Evolutionary conservation across 768 basidiomycete genomes (phyloP).

Genomic region (Lentinula guzmanii): DNA sequence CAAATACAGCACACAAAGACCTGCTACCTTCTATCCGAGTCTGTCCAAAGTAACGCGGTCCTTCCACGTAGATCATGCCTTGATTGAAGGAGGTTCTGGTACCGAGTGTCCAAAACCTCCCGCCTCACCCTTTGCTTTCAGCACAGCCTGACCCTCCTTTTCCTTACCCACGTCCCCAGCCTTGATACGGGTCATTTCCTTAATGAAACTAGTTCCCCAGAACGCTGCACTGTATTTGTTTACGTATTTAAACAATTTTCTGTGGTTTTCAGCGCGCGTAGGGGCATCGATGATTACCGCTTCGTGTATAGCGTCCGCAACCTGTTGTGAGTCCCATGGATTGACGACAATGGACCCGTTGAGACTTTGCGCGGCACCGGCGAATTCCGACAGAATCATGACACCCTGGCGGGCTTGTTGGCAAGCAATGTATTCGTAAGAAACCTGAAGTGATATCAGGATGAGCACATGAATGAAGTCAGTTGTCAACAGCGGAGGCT

Average conservation of each 20-base stretch:
- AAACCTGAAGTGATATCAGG: constrained; percentile 55
- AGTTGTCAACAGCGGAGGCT: neutral
- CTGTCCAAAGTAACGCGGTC: no score
- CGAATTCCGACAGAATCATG: constrained; percentile 98
- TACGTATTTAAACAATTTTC: constrained; percentile 95
- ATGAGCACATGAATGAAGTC: constrained; percentile 13
- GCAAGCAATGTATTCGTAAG: constrained; percentile 97
- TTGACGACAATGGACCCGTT: constrained; percentile 97
- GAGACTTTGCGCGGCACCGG: constrained; percentile 92
- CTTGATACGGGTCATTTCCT: constrained; percentile 68
- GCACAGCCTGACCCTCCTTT: constrained; percentile 28
- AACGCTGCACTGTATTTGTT: constrained; percentile 91
- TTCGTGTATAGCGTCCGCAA: constrained; percentile 95
- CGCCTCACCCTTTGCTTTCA: constrained; percentile 27
- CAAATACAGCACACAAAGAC: no score
- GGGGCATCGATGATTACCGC: constrained; percentile 86
- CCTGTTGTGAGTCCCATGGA: constrained; percentile 98
- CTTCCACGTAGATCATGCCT: neutral
- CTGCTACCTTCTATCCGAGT: no score
- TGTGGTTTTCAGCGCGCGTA: constrained; percentile 85
- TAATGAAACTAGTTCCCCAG: constrained; percentile 89
- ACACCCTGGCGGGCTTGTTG: constrained; percentile 91
- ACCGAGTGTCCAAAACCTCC: constrained; percentile 30
- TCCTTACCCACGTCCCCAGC: constrained; percentile 27
- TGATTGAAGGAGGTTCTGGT: constrained; percentile 2